Evolutionary conservation across 2,329 filamentous ascomycete genomes (phyloP), one percentile per base, ranked within the genome.

Genomic region (Aspergillus terreus): DNA sequence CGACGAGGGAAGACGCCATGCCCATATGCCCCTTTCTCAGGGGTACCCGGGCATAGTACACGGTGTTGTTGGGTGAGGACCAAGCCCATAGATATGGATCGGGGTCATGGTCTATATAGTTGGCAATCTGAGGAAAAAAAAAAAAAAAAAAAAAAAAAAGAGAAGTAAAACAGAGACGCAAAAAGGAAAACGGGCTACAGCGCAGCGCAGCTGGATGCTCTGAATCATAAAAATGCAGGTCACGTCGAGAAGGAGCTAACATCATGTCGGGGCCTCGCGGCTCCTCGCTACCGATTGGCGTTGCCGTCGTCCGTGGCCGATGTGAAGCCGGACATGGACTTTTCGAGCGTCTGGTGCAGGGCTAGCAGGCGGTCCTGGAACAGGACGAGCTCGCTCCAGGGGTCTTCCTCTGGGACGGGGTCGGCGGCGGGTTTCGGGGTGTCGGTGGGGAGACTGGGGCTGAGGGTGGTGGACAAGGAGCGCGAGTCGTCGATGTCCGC

Each of bases 401-500:
- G 35, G 35, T 38, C 48, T 46, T 57, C 47, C 23, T 50, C 47
- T 17, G 32, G 42, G 23, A 44, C 12, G 3, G 46, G 27, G 10
- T 50, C 48, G 14, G 47, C 43, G 10, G 51, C 38, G 25, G 52
- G 49, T 51, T 52, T 53, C 27, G 54, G 41, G 33, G 57, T 50
- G 17, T 56, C 52, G 32, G 53, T 47, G 23, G 51, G 47, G 17
- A 53, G 47, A 23, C 47, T 51, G 46, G 57, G 44, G 41, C 53
- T 54, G 47, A 53, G 49, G 14, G 58, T 56, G 14, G 50, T 47
- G 10, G 59, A 51, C 46, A 65, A 59, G 15, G 59, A 53, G 5
- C 56, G 56, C 6, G 51, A 52, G 27, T 67, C 64, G 44, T 64
- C 61, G n/a, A 63, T 54, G 33, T 65, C 59, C 12, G 62, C 53